Evolutionary conservation across 106 monocot species (phyloP), one percentile per base, ranked within the genome.

Genomic region (Posidonia australis): DNA sequence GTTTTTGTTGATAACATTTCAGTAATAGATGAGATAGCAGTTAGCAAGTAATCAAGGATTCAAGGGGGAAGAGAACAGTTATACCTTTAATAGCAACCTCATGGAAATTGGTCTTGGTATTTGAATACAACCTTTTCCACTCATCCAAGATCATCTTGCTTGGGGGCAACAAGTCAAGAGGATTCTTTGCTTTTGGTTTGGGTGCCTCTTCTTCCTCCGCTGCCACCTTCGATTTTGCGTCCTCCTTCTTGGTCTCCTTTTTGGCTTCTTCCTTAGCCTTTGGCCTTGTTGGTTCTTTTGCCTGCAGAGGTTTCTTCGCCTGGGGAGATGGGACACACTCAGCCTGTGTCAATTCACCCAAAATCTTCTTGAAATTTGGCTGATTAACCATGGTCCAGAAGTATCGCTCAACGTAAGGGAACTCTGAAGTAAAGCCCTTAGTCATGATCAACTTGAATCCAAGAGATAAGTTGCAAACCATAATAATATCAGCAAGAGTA

Each of bases 81-180:
- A 23, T 85, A 93, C 93, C 89, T 80, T 89, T 89, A 32, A 89
- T 89, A 30, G 93, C 93, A 58, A 93, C 83, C 67, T 93, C 93
- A 49, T 81, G 88, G 69, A 93, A 93, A 60, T 93, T 93, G 29
- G 93, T 83, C 62, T 93, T 89, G 16, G 93, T 93, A 53, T 93
- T 93, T 26, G 93, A 93, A 61, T 93, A 93, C 10, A 93, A 75
- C 79, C 88, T 88, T 70, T 93, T 93, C 93, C 93, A 93, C 14
- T 93, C 93, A 66, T 93, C 88, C 65, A 93, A 66, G 23, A 93
- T 76, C 93, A 89, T 93, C 73, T 81, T 88, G 61, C 93, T 93
- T 11, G 89, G 93, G 13, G 93, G 89, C 26, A 93, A 58, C 56
- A 89, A 60, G 51, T 93, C 93, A 23, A 93, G 79, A 24, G 88